phyloP scores from a whole-genome alignment of 192 early-diverging fungal species.

The Coemansia asiatica region DNA sequence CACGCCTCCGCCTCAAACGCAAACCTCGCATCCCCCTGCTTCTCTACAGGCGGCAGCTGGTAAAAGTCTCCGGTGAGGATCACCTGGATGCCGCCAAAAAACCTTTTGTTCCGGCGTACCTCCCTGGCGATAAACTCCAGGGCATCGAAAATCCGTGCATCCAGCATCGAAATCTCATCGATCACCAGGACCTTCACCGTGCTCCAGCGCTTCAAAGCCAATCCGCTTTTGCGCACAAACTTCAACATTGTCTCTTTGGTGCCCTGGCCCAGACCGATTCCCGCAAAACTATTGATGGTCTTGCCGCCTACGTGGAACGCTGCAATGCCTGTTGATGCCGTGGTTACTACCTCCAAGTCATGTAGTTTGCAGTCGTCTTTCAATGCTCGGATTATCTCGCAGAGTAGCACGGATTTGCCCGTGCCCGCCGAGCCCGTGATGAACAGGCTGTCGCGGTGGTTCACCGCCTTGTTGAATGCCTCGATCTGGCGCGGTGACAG shows the following conservation, averaged over 20 bases:
- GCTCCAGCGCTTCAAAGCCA: slow-evolving; percentile 60
- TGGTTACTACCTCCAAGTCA: slow-evolving; percentile 50
- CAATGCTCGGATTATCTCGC: slow-evolving; percentile 46
- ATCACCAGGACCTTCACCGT: slow-evolving; percentile 66
- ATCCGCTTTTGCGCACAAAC: slow-evolving; percentile 41
- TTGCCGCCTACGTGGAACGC: slow-evolving; percentile 75
- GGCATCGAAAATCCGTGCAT: slow-evolving; percentile 70
- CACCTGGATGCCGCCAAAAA: slow-evolving; percentile 80
- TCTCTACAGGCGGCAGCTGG: slow-evolving; percentile 74
- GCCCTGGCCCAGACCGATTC: slow-evolving; percentile 63
- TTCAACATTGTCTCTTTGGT: slow-evolving; percentile 18
- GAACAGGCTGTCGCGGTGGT: slow-evolving; percentile 60
- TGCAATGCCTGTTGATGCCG: slow-evolving; percentile 80
- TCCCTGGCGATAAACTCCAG: slow-evolving; percentile 64
- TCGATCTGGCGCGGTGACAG: slow-evolving; percentile 60
- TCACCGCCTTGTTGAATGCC: slow-evolving; percentile 62
- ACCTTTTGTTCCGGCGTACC: slow-evolving; percentile 46
- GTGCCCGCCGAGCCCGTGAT: slow-evolving; percentile 79
- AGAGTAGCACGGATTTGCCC: slow-evolving; percentile 52
- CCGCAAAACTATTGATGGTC: slow-evolving; percentile 72
- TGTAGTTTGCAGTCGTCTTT: slow-evolving; percentile 6
- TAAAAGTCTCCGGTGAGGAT: slow-evolving; percentile 80
- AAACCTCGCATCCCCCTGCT: slow-evolving; percentile 52
- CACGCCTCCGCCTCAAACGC: slow-evolving; percentile 68
- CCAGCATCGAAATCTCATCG: slow-evolving; percentile 82